Conservation (phyloP, 768 basidiomycete species). For the Agrocybe praecox region DNA sequence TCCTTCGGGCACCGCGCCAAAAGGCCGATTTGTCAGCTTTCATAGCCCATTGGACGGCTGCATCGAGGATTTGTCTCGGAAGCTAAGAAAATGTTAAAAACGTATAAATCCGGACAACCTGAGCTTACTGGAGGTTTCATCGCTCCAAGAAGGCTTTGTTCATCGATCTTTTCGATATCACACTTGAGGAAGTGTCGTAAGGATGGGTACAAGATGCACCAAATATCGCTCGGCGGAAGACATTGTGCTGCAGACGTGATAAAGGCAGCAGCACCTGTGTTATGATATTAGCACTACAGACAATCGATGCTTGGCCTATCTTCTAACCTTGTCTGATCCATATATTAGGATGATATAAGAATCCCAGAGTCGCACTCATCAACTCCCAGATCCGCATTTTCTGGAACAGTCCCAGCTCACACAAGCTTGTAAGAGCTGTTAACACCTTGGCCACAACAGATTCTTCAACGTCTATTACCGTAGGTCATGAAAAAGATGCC, state of each 20-base stretch:
- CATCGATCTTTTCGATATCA: slow-evolving; percentile 77
- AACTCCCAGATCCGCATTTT: slow-evolving; percentile 98
- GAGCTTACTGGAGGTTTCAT: slow-evolving; percentile 76
- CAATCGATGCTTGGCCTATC: neutral
- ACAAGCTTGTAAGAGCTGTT: slow-evolving; percentile 83
- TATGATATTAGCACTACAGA: neutral
- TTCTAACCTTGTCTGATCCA: slow-evolving; percentile 93
- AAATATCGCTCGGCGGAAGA: slow-evolving; percentile 85
- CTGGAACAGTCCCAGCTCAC: slow-evolving; percentile 87
- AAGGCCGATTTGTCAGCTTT: slow-evolving; percentile 79
- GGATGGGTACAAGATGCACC: slow-evolving; percentile 96
- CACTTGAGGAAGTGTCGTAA: slow-evolving; percentile 84
- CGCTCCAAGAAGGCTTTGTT: slow-evolving; percentile 70
- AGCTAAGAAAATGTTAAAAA: slow-evolving; percentile 29
- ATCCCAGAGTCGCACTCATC: slow-evolving; percentile 84
- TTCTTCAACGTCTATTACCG: slow-evolving; percentile 85
- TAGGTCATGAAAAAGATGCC: neutral
- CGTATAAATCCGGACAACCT: neutral
- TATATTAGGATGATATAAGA: slow-evolving; percentile 92
- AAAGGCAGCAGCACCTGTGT: slow-evolving; percentile 80
- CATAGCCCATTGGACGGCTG: slow-evolving; percentile 88
- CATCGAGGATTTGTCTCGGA: slow-evolving; percentile 76
- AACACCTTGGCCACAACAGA: slow-evolving; percentile 91
- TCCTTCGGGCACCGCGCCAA: slow-evolving; percentile 64
- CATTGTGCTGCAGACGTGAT: slow-evolving; percentile 85